phyloP scores from a whole-genome alignment of 768 basidiomycete species.

The Leccinellum luteum region DNA sequence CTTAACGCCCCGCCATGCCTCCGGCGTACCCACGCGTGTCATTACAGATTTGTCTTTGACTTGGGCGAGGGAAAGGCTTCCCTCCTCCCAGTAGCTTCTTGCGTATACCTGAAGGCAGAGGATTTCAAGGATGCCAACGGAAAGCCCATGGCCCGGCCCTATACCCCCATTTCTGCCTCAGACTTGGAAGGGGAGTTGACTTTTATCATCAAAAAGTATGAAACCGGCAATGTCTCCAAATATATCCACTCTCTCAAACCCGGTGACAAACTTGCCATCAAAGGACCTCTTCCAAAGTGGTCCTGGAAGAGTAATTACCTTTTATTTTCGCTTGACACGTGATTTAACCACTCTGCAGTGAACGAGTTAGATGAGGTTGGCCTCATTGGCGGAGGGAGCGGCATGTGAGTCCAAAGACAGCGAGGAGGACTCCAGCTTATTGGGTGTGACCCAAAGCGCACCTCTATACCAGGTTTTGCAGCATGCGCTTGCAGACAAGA shows the following conservation, averaged over 20 bases:
- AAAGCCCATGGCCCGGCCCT: conserved; percentile 85
- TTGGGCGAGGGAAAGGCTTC: conserved; percentile 77
- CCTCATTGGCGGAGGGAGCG: conserved; percentile 90
- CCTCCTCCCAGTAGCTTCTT: conserved; percentile 75
- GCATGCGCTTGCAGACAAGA: conserved; percentile 66
- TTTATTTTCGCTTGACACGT: not conserved
- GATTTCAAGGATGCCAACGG: conserved; percentile 74
- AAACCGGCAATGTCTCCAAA: conserved; percentile 80
- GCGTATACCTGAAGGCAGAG: conserved; percentile 73
- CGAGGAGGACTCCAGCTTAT: not conserved
- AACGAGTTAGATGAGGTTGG: conserved; percentile 86
- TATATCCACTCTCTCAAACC: conserved; percentile 78
- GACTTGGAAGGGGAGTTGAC: conserved; percentile 72
- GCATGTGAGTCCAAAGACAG: conserved; percentile 58
- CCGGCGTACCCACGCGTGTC: not conserved
- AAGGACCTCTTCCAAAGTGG: conserved; percentile 90
- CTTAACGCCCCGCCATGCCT: not conserved
- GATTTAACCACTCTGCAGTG: conserved; percentile 39
- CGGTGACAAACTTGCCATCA: conserved; percentile 81
- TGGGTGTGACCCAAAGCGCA: conserved; percentile 46
- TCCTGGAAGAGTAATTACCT: conserved; percentile 65
- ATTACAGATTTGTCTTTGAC: conserved; percentile 69
- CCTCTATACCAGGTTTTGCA: conserved; percentile 81
- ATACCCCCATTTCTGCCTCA: conserved; percentile 86
- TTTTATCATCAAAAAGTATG: conserved; percentile 84